A percentile compares a stretch with the other conserved stretches of the same genome.
Evolutionary conservation across 768 basidiomycete genomes (phyloP).

Genomic region (Cyclocybe cylindracea): DNA sequence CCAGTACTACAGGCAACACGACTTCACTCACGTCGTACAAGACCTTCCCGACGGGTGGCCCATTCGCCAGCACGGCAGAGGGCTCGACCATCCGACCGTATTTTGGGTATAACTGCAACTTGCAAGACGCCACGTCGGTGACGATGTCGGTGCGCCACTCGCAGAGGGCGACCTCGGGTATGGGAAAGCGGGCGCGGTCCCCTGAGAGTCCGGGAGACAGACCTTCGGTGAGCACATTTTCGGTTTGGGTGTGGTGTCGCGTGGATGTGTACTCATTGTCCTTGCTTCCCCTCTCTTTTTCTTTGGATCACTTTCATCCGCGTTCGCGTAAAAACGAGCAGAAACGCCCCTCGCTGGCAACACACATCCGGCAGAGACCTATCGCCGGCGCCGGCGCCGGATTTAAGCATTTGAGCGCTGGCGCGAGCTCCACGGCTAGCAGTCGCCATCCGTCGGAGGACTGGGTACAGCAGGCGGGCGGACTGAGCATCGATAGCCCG

Average conservation of each 20-base stretch:
- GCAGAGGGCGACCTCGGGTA: too few species aligned
- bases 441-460: slow-evolving; percentile 59
- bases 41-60: too few species aligned
- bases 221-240: slow-evolving; percentile 47
- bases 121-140: too few species aligned
- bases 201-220: slow-evolving; percentile 50
- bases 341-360: slow-evolving; percentile 60
- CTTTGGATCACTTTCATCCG: neutral
- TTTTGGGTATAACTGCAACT: too few species aligned
- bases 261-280: neutral
- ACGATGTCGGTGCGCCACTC: too few species aligned
- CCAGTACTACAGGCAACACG: too few species aligned
- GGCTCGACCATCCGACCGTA: too few species aligned
- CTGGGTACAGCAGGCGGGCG: slow-evolving; percentile 74
- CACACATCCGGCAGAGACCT: slow-evolving; percentile 6
- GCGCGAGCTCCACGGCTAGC: slow-evolving; percentile 29
- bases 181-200: slow-evolving; percentile 60
- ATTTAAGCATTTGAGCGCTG: slow-evolving; percentile 11
- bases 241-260: neutral
- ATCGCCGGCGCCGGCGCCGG: slow-evolving; percentile 6
- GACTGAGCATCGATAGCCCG: slow-evolving; percentile 64
- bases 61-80: too few species aligned
- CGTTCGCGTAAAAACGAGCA: slow-evolving; percentile 18
- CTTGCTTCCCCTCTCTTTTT: slow-evolving; percentile 1
- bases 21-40: too few species aligned